These are phyloP conservation scores for Gonapodya sp. DNA, from an alignment of 192 early-diverging fungal species.

Conservation along the genomic window DNA sequence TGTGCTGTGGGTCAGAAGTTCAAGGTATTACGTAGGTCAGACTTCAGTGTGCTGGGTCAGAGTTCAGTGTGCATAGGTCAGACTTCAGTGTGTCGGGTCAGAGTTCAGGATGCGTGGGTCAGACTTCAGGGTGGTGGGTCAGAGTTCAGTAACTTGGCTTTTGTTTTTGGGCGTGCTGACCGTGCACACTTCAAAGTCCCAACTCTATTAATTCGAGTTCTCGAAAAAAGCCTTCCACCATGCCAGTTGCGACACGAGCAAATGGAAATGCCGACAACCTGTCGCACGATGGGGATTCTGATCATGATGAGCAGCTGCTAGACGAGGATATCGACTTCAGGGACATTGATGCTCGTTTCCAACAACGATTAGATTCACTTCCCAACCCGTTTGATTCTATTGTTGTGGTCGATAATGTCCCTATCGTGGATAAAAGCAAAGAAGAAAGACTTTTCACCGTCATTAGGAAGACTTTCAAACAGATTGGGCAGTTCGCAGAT, in stretches of 20 bases:
- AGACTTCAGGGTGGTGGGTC: too few species aligned
- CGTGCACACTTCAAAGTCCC: too few species aligned
- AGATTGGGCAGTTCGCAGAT: conserved; percentile 52
- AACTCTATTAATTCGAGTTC: too few species aligned
- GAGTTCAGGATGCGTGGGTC: too few species aligned
- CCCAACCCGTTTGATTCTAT: conserved; percentile 69
- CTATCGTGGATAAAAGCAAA: conserved; percentile 78
- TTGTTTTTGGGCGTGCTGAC: too few species aligned
- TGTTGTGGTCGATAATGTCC: conserved; percentile 87
- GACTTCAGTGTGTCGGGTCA: too few species aligned
- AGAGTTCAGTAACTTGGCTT: too few species aligned
- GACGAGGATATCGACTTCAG: conserved; percentile 77
- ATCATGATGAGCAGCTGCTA: conserved; percentile 45
- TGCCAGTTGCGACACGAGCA: not conserved
- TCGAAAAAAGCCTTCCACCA: too few species aligned
- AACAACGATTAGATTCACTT: conserved; percentile 61
- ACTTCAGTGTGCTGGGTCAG: too few species aligned
- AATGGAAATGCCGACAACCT: not conserved
- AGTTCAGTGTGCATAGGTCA: too few species aligned
- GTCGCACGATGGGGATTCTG: not conserved
- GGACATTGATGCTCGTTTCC: conserved; percentile 74
- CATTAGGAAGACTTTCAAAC: conserved; percentile 69
- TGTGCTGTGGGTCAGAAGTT: too few species aligned
- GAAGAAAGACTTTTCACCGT: conserved; percentile 68
- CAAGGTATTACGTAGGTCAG: too few species aligned